These are phyloP conservation scores for Tulasnella sp. DNA, from an alignment of 768 basidiomycete species.

Conservation along the genomic window DNA sequence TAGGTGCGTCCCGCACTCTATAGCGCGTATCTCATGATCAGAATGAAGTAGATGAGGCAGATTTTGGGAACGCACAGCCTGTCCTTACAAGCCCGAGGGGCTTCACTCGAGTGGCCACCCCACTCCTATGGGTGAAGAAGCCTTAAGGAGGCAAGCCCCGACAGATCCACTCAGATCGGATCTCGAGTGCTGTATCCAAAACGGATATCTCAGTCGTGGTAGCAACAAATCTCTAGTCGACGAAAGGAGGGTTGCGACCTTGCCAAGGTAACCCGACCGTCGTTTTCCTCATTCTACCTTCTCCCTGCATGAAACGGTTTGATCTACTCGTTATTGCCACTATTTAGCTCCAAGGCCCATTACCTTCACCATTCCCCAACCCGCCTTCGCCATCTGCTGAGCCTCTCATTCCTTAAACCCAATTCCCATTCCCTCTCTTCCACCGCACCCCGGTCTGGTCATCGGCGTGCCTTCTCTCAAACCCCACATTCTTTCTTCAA, in stretches of 20 bases:
- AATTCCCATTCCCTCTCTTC: not conserved
- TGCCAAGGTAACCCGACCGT: not conserved
- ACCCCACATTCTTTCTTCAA: not conserved
- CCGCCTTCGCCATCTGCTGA: not conserved
- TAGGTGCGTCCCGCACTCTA: not conserved
- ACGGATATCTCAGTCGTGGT: not conserved
- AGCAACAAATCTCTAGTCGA: not conserved
- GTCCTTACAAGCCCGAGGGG: not conserved
- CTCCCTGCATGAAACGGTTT: not conserved
- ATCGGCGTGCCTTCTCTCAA: not conserved
- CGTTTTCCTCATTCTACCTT: not conserved
- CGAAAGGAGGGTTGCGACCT: not conserved
- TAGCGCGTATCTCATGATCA: not conserved
- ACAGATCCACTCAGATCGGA: not conserved
- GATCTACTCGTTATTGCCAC: not conserved
- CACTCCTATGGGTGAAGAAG: not conserved
- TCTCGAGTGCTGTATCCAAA: not conserved
- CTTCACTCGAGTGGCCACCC: not conserved
- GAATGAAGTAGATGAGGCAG: not conserved
- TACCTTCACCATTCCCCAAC: not conserved
- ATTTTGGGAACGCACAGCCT: not conserved
- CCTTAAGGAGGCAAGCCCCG: not conserved
- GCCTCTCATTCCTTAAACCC: not conserved
- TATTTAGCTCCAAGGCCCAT: not conserved
- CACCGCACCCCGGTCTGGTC: not conserved